These are phyloP conservation scores for Paraurostyla sp. DNA, from an alignment of 73 alveolate genomes.

Conservation along the genomic window DNA sequence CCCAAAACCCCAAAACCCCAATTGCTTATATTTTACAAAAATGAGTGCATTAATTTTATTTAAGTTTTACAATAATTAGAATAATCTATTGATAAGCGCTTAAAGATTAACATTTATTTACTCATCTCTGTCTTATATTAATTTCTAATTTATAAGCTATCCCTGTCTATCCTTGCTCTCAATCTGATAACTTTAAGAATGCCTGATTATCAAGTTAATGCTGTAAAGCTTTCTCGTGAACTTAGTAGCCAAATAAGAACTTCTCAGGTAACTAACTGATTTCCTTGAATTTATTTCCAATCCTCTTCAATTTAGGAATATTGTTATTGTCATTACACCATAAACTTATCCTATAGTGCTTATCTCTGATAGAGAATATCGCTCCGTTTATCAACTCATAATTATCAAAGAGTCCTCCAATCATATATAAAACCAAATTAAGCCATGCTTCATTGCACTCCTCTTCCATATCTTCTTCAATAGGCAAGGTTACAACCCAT, in stretches of 20 bases:
- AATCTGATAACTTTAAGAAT: neutral
- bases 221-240: slow-evolving; percentile 73
- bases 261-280: slow-evolving; percentile 67
- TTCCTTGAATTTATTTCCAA: slow-evolving; percentile 66
- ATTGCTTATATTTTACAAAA: too few species aligned
- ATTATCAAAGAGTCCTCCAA: slow-evolving; percentile 62
- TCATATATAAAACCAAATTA: slow-evolving; percentile 40
- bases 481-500: slow-evolving; percentile 82
- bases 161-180: too few species aligned
- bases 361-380: slow-evolving; percentile 70
- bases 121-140: too few species aligned
- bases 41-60: too few species aligned
- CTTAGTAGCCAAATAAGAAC: slow-evolving; percentile 64
- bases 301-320: slow-evolving; percentile 56
- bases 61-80: too few species aligned
- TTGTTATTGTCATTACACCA: slow-evolving; percentile 74
- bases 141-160: too few species aligned
- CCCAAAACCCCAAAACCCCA: too few species aligned
- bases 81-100: too few species aligned
- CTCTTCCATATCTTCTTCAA: slow-evolving; percentile 75
- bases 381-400: slow-evolving; percentile 73
- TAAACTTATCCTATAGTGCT: slow-evolving; percentile 66
- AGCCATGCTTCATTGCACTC: slow-evolving; percentile 70
- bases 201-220: slow-evolving; percentile 75
- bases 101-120: too few species aligned